phyloP scores from a whole-genome alignment of 1,284 basidiomycete genomes.

The Cutaneotrichosporon cyanovorans region DNA sequence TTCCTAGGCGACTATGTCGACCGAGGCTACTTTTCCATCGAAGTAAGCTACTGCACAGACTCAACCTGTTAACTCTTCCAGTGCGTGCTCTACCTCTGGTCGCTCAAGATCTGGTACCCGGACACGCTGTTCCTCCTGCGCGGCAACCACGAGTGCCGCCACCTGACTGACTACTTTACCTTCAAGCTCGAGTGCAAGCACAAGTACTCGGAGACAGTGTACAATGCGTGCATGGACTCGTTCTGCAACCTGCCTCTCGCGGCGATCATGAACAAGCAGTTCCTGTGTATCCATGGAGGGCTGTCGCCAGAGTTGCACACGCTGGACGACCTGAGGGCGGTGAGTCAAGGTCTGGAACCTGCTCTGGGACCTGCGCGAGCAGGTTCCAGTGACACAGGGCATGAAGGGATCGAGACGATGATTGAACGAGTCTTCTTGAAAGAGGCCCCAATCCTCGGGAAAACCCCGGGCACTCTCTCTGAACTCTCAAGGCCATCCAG shows the following conservation, averaged over 20 bases:
- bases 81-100: conserved; percentile 86
- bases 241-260: conserved; percentile 88
- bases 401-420: too few species aligned
- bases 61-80: conserved; percentile 78
- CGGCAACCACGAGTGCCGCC: conserved; percentile 96
- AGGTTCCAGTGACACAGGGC: too few species aligned
- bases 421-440: too few species aligned
- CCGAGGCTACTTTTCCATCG: conserved; percentile 89
- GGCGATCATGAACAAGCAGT: conserved; percentile 95
- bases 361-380: too few species aligned
- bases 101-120: conserved; percentile 90
- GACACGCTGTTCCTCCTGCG: conserved; percentile 81
- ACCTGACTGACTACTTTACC: conserved; percentile 94
- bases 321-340: conserved; percentile 75
- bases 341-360: too few species aligned
- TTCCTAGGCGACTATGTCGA: conserved; percentile 99
- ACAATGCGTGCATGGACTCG: conserved; percentile 86
- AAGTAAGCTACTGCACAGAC: conserved; percentile 76
- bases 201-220: conserved; percentile 84
- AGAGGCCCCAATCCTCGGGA: too few species aligned
- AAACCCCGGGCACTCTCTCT: too few species aligned
- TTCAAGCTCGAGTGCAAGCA: conserved; percentile 95
- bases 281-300: conserved; percentile 90
- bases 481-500: too few species aligned
- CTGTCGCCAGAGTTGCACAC: conserved; percentile 84